A percentile compares a stretch with the other conserved stretches of the same genome.
Conservation (phyloP, 805 yeast species). For the Brettanomyces bruxellensis region DNA sequence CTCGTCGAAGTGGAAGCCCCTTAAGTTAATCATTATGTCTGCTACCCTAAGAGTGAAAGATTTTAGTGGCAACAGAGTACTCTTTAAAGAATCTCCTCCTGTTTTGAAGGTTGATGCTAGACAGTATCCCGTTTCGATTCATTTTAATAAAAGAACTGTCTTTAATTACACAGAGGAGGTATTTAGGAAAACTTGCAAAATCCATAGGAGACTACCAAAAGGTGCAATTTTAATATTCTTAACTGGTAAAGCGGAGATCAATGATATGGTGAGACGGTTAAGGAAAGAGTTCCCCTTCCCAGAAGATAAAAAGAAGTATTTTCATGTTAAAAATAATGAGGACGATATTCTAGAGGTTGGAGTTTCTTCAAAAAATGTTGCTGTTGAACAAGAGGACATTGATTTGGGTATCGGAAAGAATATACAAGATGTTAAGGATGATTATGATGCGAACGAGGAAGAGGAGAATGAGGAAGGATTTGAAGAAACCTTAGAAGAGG, state of each 20-base stretch:
- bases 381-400: conserved; percentile 79
- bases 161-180: conserved; percentile 82
- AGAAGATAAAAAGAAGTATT: conserved; percentile 9
- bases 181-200: conserved; percentile 73
- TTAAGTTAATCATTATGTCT: conserved; percentile 89
- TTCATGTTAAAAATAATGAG: conserved; percentile 5
- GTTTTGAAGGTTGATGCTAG: conserved; percentile 84
- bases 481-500: conserved; percentile 64
- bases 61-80: conserved; percentile 68
- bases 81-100: conserved; percentile 76
- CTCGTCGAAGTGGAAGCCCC: conserved; percentile 43
- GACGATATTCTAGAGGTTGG: conserved; percentile 34
- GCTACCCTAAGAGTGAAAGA: conserved; percentile 93
- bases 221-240: conserved; percentile 90
- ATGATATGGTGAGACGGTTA: conserved; percentile 60
- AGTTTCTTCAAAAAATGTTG: conserved; percentile 51
- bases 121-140: conserved; percentile 88
- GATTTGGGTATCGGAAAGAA: conserved; percentile 44
- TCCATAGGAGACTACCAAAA: conserved; percentile 78
- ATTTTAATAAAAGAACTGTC: conserved; percentile 75
- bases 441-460: conserved; percentile 33
- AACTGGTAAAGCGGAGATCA: conserved; percentile 93
- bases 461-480: conserved; percentile 57
- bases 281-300: conserved; percentile 59
- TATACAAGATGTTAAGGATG: conserved; percentile 31